Evolutionary conservation across 1,284 basidiomycete species (phyloP).

Genomic region (Leucocoprinus gongylophorus): DNA sequence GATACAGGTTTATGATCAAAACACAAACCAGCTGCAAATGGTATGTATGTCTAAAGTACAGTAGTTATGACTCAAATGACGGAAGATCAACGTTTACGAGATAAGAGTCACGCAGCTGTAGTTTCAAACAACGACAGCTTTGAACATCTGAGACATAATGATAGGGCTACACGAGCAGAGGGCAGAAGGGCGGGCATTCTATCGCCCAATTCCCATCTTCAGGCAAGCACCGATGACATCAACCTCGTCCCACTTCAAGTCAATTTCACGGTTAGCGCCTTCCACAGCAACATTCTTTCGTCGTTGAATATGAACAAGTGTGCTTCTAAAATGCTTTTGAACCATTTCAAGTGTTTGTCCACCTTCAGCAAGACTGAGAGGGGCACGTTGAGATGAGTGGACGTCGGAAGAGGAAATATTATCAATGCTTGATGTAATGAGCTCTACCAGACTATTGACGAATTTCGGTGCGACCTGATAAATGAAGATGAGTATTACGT

Average conservation of each 20-base stretch:
- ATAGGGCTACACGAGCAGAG: background rate
- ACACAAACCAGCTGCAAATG: no score
- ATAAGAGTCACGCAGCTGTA: background rate
- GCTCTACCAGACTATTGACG: constrained; percentile 87
- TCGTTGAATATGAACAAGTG: constrained; percentile 74
- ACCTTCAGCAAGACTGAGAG: constrained; percentile 81
- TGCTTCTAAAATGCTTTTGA: constrained; percentile 86
- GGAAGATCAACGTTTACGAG: background rate
- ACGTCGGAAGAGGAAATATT: constrained; percentile 77
- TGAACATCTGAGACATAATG: background rate
- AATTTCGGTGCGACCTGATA: constrained; percentile 83
- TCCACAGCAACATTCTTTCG: constrained; percentile 57
- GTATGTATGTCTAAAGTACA: constrained; percentile 4
- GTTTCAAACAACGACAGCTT: background rate
- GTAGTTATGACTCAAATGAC: constrained; percentile 2
- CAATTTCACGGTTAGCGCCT: constrained; percentile 27
- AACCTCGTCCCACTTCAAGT: constrained; percentile 74
- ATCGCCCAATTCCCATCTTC: constrained; percentile 75
- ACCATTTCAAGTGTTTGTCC: constrained; percentile 91
- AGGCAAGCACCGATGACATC: constrained; percentile 79
- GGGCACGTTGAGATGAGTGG: constrained; percentile 74
- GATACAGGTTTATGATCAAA: no score
- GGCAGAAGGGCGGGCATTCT: constrained; percentile 15
- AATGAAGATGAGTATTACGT: constrained; percentile 3
- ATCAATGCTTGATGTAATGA: constrained; percentile 89